phyloP scores from a whole-genome alignment of 306 rosid genomes.

The Vicia sativa region DNA sequence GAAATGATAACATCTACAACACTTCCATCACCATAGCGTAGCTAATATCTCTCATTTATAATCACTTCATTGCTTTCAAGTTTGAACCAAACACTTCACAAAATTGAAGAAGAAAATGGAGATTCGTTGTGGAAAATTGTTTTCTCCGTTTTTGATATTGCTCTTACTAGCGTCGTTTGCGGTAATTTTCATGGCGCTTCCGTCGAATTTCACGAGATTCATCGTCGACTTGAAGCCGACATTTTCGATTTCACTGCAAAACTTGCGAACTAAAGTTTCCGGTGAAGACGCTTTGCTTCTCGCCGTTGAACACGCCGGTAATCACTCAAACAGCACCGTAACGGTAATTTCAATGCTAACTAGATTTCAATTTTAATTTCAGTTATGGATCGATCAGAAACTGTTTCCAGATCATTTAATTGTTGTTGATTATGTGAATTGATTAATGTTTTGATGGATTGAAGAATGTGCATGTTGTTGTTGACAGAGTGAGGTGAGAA shows the following conservation, averaged over 20 bases:
- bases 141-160: slow-evolving; percentile 14
- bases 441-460: neutral
- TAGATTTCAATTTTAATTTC: neutral
- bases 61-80: no score
- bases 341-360: slow-evolving; percentile 1
- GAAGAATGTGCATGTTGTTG: neutral
- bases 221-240: neutral
- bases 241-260: neutral
- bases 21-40: neutral
- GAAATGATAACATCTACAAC: neutral
- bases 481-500: slow-evolving; percentile 30
- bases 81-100: neutral
- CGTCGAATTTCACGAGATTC: slow-evolving; percentile 5
- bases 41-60: no score
- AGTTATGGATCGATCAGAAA: neutral
- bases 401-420: neutral
- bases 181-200: slow-evolving; percentile 25
- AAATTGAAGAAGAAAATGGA: slow-evolving; percentile 19
- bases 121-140: neutral
- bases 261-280: slow-evolving; percentile 13
- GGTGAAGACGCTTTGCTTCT: neutral
- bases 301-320: slow-evolving; percentile 5
- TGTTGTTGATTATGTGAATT: neutral
- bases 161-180: slow-evolving; percentile 22
- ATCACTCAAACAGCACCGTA: slow-evolving; percentile 27